Conservation (phyloP, 2,329 filamentous ascomycete species). For the Saccharata proteae region DNA sequence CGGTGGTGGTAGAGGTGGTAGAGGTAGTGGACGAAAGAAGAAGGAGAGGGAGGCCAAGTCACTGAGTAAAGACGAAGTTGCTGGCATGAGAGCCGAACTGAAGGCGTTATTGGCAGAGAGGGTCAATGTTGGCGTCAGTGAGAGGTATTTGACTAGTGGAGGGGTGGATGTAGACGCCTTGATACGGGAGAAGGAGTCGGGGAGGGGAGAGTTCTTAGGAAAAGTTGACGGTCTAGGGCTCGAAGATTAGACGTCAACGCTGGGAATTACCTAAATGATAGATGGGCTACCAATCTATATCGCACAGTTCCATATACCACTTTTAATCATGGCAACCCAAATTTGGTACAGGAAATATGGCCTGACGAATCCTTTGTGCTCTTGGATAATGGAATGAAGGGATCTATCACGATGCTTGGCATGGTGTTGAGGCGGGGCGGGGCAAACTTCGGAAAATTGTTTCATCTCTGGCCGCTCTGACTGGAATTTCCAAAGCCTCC, state of each 20-base stretch:
- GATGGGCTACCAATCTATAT: too few relatives aligned
- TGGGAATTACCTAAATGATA: too few relatives aligned
- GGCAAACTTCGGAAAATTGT: conserved; percentile 9
- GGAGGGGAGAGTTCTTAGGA: conserved; percentile 50
- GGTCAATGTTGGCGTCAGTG: conserved; percentile 79
- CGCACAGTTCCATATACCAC: too few relatives aligned
- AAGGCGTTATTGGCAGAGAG: conserved; percentile 57
- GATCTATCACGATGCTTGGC: too few relatives aligned
- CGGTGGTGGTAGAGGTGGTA: conserved; percentile 42
- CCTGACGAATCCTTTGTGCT: not conserved
- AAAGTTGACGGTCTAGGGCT: conserved; percentile 35
- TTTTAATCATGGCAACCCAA: not conserved
- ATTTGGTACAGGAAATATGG: not conserved
- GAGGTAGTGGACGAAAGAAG: conserved; percentile 60
- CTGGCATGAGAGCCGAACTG: conserved; percentile 57
- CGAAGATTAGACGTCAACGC: conserved; percentile 15
- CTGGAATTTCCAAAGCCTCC: conserved; percentile 6
- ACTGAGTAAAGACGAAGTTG: conserved; percentile 63
- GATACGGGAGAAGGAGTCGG: conserved; percentile 46
- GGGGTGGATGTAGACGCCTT: conserved; percentile 69
- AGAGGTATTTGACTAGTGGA: conserved; percentile 72
- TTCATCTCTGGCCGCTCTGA: conserved; percentile 3
- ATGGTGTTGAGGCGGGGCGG: too few relatives aligned
- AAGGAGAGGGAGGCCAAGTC: conserved; percentile 59
- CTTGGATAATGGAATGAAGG: conserved; percentile 1